phyloP scores from a whole-genome alignment of 2,329 filamentous ascomycete species.

The Colletotrichum graminicola region DNA sequence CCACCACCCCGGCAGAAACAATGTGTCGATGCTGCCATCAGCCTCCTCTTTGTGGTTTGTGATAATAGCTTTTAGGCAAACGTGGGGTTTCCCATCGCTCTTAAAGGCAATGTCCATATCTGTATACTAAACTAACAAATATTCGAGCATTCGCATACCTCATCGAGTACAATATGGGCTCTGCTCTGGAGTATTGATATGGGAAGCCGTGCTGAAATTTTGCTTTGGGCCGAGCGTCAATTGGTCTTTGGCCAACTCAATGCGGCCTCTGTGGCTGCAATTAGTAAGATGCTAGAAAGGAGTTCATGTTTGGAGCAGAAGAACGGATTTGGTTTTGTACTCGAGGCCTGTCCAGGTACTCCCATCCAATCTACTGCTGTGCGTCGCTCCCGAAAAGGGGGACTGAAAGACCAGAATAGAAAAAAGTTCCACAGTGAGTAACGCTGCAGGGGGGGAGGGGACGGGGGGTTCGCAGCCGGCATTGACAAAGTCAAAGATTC shows the following conservation, averaged over 20 bases:
- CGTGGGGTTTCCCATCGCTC: too few species aligned
- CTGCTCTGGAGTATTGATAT: neutral
- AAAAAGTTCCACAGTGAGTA: neutral
- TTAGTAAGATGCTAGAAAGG: neutral
- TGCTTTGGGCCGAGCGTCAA: neutral
- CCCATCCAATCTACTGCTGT: neutral
- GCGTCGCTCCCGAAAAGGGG: neutral
- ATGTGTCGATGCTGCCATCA: neutral
- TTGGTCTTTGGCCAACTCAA: neutral
- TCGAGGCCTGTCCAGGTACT: neutral
- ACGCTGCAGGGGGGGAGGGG: neutral
- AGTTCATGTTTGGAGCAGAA: neutral
- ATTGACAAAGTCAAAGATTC: conserved; percentile 1
- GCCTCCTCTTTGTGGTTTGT: neutral
- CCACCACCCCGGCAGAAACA: neutral
- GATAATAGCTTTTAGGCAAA: neutral
- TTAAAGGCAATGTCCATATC: neutral
- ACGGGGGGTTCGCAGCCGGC: neutral
- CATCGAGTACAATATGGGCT: neutral
- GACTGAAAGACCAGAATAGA: neutral
- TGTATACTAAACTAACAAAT: neutral
- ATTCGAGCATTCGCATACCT: too few species aligned
- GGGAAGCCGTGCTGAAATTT: neutral
- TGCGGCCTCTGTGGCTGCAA: neutral
- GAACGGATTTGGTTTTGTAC: neutral